Evolutionary conservation across 2,329 filamentous ascomycete genomes (phyloP).

Genomic region (Calonectria fujianensis): DNA sequence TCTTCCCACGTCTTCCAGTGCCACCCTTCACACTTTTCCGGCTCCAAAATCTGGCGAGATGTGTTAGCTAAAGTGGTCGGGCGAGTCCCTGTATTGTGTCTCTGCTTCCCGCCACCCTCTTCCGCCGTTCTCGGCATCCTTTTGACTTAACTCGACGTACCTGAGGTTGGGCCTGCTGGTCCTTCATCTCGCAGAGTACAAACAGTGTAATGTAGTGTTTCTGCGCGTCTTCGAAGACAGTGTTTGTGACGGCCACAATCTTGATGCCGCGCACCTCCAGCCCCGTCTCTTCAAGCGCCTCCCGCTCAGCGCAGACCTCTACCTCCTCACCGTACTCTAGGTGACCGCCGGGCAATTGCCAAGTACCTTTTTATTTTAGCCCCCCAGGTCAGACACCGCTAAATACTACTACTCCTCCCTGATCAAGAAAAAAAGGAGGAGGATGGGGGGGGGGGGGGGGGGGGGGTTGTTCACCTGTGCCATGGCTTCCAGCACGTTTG

Average conservation of each 20-base stretch:
- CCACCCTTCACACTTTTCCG: conserved; percentile 72
- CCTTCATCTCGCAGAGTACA: conserved; percentile 71
- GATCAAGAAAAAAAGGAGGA: neutral
- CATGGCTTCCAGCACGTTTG: conserved; percentile 69
- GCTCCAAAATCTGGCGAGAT: conserved; percentile 63
- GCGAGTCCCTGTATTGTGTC: neutral
- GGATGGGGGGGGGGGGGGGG: neutral
- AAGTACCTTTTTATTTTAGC: conserved; percentile 67
- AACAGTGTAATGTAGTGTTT: conserved; percentile 88
- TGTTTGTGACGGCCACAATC: conserved; percentile 79
- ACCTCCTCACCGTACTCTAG: conserved; percentile 81
- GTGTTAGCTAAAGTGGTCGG: conserved; percentile 29
- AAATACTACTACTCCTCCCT: too few species aligned
- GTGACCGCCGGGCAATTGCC: conserved; percentile 84
- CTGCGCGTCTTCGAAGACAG: conserved; percentile 73
- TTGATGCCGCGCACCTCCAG: conserved; percentile 71
- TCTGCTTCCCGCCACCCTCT: neutral
- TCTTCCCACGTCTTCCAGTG: conserved; percentile 68
- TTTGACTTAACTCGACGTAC: conserved; percentile 62
- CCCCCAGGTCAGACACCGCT: conserved; percentile 34
- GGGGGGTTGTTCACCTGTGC: conserved; percentile 66
- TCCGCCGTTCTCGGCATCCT: neutral
- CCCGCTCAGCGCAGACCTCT: conserved; percentile 78
- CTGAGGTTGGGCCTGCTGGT: conserved; percentile 69
- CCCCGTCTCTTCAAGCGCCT: conserved; percentile 82